Percentiles rank a stretch among this genome's conserved stretches.
These are phyloP conservation scores for Mycena crocata DNA, from an alignment of 768 basidiomycete genomes.

Conservation along the genomic window DNA sequence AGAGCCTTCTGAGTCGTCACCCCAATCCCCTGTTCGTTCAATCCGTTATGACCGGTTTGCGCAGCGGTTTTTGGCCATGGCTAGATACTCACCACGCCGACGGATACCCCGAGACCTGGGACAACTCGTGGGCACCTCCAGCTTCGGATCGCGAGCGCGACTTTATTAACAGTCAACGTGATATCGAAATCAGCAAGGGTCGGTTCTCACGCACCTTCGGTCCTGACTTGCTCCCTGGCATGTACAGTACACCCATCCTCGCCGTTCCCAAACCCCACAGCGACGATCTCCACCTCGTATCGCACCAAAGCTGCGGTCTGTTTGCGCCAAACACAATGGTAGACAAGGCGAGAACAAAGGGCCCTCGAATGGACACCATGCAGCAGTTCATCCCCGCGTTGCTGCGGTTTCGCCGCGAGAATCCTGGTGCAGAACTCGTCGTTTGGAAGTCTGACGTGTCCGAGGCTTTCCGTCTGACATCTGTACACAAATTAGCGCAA, in stretches of 20 bases:
- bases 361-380: neutral
- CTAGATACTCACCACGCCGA: neutral
- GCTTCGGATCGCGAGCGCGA: neutral
- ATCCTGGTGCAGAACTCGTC: neutral
- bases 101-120: neutral
- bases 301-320: neutral
- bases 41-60: neutral
- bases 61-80: neutral
- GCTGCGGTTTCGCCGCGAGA: neutral
- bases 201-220: neutral
- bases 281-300: neutral
- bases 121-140: neutral
- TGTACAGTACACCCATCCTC: neutral
- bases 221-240: neutral
- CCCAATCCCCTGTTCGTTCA: neutral
- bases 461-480: neutral
- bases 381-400: neutral
- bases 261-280: neutral
- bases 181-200: neutral
- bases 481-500: neutral
- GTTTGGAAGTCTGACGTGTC: neutral
- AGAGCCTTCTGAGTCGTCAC: neutral
- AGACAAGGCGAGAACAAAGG: neutral
- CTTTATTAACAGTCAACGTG: neutral
- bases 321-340: neutral